Evolutionary conservation across 352 stramenopile genomes (phyloP), one percentile per base, ranked within the genome.

Genomic region (Pseudoperonospora humuli): DNA sequence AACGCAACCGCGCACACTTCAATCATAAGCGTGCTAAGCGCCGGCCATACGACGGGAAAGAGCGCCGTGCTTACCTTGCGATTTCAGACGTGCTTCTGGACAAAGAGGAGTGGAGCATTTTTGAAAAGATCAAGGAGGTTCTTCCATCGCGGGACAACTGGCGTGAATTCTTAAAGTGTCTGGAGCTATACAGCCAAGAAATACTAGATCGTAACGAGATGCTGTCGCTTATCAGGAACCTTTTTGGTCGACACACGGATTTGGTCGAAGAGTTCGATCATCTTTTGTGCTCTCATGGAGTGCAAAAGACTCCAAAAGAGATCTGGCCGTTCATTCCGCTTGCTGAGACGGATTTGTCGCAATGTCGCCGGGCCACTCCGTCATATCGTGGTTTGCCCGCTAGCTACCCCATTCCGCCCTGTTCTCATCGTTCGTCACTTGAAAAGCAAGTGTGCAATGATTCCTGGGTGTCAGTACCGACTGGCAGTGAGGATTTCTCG

Each of bases 401-500:
- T 17, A 96, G 97, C 54, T 99, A 98, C 60, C 96, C 96, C 13
- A 93, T 95, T 26, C 93, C 93, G n/a, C 94, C 93, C 14, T 99
- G 94, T 61, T 97, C 81, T 45, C 95, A 96, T 57, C 83, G 96
- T 10, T 96, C 83, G 4, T 79, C 88, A 47, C 87, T 92, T 4
- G 94, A 98, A 39, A 67, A 75, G 8, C 76, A 85, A 39, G 81
- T 98, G 17, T 91, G 95, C 50, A 98, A 98, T 64, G 86, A 98
- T 69, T 70, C 88, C 34, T 99, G 96, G 95, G 96, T 99, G 1
- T 97, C 84, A 24, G 82, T 99, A 7, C 96, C 96, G 15, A 97
- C 97, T 13, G 96, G 96, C 14, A 98, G 86, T 62, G 97, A 99
- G 66, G 96, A 99, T 46, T 98, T 97, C 50, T 97, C 86, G n/a